A percentile compares a stretch with the other conserved stretches of the same genome.
phyloP scores from a whole-genome alignment of 805 yeast genomes.

The Wickerhamiella hasegawae region DNA sequence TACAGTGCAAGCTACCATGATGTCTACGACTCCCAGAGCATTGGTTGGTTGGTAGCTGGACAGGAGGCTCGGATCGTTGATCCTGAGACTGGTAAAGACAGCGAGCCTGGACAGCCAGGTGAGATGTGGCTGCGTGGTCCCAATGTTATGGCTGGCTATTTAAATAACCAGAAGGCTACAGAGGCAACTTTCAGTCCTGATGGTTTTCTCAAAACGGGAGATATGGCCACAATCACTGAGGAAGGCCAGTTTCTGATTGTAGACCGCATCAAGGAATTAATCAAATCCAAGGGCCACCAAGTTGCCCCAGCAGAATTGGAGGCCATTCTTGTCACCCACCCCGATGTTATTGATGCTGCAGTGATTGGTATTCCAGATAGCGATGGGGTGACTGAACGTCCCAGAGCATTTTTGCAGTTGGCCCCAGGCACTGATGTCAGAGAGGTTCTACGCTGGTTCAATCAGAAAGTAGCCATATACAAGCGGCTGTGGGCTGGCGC shows the following conservation, averaged over 20 bases:
- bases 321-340: constrained; percentile 59
- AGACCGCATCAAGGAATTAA: constrained; percentile 49
- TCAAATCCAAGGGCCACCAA: constrained; percentile 61
- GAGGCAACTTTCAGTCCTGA: constrained; percentile 28
- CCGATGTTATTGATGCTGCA: constrained; percentile 70
- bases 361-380: constrained; percentile 56
- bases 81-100: constrained; percentile 27
- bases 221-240: constrained; percentile 26
- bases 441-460: constrained; percentile 17
- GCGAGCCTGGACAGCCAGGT: constrained; percentile 45
- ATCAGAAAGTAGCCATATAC: constrained; percentile 19
- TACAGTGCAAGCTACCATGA: constrained; percentile 20
- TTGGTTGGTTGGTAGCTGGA: constrained; percentile 29
- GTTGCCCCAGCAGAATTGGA: constrained; percentile 89
- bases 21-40: constrained; percentile 30
- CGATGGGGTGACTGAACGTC: constrained; percentile 59
- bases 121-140: constrained; percentile 41
- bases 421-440: constrained; percentile 14
- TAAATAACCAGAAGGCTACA: constrained; percentile 32
- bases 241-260: constrained; percentile 29
- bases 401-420: constrained; percentile 19
- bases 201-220: constrained; percentile 45
- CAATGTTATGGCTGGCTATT: constrained; percentile 33
- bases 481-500: constrained; percentile 28
- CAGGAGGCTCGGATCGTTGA: constrained; percentile 34